phyloP scores from a whole-genome alignment of 108 stramenopile species.

The Nannochloropsis granulata region DNA sequence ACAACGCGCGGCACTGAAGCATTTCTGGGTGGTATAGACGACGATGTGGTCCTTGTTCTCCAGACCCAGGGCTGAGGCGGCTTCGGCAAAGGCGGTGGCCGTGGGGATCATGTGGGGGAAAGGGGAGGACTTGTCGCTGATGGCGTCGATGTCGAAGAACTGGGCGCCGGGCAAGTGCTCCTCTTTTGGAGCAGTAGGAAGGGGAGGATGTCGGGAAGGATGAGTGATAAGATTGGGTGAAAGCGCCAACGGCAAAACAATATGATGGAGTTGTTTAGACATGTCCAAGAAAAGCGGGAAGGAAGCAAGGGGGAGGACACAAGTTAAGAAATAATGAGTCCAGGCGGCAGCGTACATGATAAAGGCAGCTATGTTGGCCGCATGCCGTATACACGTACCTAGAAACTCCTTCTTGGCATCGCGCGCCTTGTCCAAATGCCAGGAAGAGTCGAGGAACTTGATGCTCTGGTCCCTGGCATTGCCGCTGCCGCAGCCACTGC shows the following conservation, averaged over 20 bases:
- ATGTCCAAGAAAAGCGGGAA: too few relatives aligned
- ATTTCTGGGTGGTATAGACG: slow-evolving; percentile 26
- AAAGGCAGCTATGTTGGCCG: too few relatives aligned
- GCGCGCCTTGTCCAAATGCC: slow-evolving; percentile 25
- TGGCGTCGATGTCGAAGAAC: slow-evolving; percentile 40
- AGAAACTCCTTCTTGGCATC: slow-evolving; percentile 20
- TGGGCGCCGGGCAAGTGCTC: slow-evolving; percentile 24
- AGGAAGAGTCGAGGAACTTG: slow-evolving; percentile 34
- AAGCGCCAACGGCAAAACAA: too few relatives aligned
- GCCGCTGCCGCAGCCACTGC: not conserved
- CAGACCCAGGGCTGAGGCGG: slow-evolving; percentile 21
- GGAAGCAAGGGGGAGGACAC: too few relatives aligned
- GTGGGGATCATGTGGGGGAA: slow-evolving; percentile 39
- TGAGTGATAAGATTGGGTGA: too few relatives aligned
- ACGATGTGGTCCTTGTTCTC: slow-evolving; percentile 26
- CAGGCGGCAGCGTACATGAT: too few relatives aligned
- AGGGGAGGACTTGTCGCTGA: slow-evolving; percentile 11
- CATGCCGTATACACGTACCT: too few relatives aligned
- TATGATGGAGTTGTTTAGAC: too few relatives aligned
- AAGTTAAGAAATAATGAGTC: too few relatives aligned
- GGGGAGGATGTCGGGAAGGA: too few relatives aligned
- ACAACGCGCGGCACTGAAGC: slow-evolving; percentile 35
- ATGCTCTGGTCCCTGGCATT: not conserved
- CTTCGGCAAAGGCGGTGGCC: slow-evolving; percentile 20
- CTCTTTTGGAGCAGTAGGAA: not conserved